These are phyloP conservation scores for Boletus rufocinnamomeus DNA, from an alignment of 768 basidiomycete genomes.

Conservation along the genomic window DNA sequence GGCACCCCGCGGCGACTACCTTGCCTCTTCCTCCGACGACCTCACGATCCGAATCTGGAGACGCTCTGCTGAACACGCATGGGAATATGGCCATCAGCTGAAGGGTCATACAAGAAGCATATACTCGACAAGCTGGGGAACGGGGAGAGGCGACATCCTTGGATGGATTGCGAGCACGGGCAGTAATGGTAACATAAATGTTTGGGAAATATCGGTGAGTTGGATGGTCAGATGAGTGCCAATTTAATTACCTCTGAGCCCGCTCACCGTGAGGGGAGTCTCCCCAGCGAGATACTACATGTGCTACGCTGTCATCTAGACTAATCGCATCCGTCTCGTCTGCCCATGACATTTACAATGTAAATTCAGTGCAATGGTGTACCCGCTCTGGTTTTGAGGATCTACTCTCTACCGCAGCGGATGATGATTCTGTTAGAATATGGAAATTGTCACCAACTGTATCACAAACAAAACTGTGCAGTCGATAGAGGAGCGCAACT, in stretches of 20 bases:
- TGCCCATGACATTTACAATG: constrained; percentile 83
- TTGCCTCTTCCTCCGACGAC: constrained; percentile 89
- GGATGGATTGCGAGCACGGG: constrained; percentile 88
- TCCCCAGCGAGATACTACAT: constrained; percentile 7
- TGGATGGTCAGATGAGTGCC: not conserved
- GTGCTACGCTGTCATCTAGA: constrained; percentile 35
- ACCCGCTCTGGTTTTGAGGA: constrained; percentile 61
- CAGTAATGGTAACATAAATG: constrained; percentile 78
- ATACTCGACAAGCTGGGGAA: constrained; percentile 79
- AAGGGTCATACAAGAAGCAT: constrained; percentile 71
- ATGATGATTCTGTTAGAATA: constrained; percentile 81
- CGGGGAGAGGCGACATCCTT: constrained; percentile 45
- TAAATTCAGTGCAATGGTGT: constrained; percentile 88
- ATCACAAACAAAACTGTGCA: not conserved
- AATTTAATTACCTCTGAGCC: constrained; percentile 6
- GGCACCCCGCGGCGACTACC: constrained; percentile 72
- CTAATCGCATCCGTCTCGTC: constrained; percentile 59
- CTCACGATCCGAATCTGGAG: constrained; percentile 85
- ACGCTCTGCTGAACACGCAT: constrained; percentile 58
- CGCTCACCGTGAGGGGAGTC: constrained; percentile 19
- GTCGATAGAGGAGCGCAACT: too few relatives aligned
- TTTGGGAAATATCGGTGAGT: constrained; percentile 76
- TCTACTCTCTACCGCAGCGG: constrained; percentile 79
- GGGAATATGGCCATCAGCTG: constrained; percentile 62
- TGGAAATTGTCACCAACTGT: constrained; percentile 53